Evolutionary conservation across 2,329 filamentous ascomycete genomes (phyloP).

Genomic region (Pyrenochaeta sp.): DNA sequence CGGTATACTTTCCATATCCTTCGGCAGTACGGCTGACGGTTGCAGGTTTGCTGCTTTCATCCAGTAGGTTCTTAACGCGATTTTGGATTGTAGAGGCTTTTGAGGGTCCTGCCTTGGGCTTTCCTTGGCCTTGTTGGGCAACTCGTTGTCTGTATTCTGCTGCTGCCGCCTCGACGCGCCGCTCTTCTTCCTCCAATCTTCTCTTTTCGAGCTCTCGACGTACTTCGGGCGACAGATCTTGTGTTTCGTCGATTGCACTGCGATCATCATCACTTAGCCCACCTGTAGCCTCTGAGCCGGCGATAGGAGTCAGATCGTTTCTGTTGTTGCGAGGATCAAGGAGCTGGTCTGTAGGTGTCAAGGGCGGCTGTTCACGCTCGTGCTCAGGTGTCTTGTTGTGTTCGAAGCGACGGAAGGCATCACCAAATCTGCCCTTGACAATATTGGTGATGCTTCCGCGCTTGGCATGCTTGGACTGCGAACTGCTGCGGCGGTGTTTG

Average conservation of each 20-base stretch:
- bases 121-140: slow-evolving; percentile 65
- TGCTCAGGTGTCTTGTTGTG: slow-evolving; percentile 52
- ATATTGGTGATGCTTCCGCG: slow-evolving; percentile 76
- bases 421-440: slow-evolving; percentile 87
- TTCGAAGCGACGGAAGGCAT: slow-evolving; percentile 94
- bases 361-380: slow-evolving; percentile 36
- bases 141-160: slow-evolving; percentile 85
- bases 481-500: slow-evolving; percentile 63
- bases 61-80: slow-evolving; percentile 84
- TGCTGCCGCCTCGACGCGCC: slow-evolving; percentile 84
- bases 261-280: slow-evolving; percentile 74
- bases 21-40: slow-evolving; percentile 76
- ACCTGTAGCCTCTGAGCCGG: slow-evolving; percentile 77
- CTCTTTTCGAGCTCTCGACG: slow-evolving; percentile 87
- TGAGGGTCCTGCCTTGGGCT: slow-evolving; percentile 57
- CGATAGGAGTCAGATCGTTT: slow-evolving; percentile 67
- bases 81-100: slow-evolving; percentile 88
- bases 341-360: slow-evolving; percentile 35
- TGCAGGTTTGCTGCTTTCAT: slow-evolving; percentile 69
- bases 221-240: slow-evolving; percentile 84
- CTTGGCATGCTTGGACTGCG: slow-evolving; percentile 71
- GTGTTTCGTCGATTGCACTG: slow-evolving; percentile 68
- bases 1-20: slow-evolving; percentile 89
- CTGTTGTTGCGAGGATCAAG: slow-evolving; percentile 29
- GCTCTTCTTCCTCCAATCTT: slow-evolving; percentile 85